Base-by-base conservation (phyloP, 805 yeast genomes). In the Cyberlindnera veronae region DNA sequence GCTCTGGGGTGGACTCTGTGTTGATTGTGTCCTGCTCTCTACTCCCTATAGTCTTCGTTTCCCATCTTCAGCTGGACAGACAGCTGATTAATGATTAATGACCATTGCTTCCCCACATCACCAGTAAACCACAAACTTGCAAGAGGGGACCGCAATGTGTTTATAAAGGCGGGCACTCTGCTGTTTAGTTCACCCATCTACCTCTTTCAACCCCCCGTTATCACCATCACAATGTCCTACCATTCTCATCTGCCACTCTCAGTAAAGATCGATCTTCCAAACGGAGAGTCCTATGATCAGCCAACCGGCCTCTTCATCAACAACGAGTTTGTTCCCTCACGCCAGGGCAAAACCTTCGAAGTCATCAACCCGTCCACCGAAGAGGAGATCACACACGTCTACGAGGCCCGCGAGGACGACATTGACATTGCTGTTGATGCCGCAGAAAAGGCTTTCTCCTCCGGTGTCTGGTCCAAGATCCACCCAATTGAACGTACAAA, bases 281-380 rank as follows among this genome's bases (percentile, higher is more conserved):
- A 83, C 55, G 95, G 95, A 30, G 66, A 69, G 36, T 64, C 69
- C 28, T 84, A 82, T 61, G 79, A 78, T 38, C 93, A 85, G 72
- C 90, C 95, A 50, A 76, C 86, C n/a, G 95, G 95, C 49, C 68
- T 84, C 54, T 85, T 83, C 71, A 86, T 85, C 63, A 80, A 84
- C 69, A 83, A 83, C 63, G 80, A 84, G 62, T 84, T 82, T 60
- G 85, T 81, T 26, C 62, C 71, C 33, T 74, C 89, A n/a, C 66
- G 71, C 45, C 74, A 71, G 45, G 75, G 74, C 51, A 72, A 77
- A 61, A 79, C 82, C 14, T 74, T 84, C 50, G 81, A 59, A 42
- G 80, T 79, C 15, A 60, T 79, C 41, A 71, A 80, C 58, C 93
- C 95, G 19, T 69, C 87, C 15, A 83, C 90, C 31, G 93, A 84